Evolutionary conservation across 2,329 filamentous ascomycete genomes (phyloP), one percentile per base, ranked within the genome.

Genomic region (Simplicillium sp.): DNA sequence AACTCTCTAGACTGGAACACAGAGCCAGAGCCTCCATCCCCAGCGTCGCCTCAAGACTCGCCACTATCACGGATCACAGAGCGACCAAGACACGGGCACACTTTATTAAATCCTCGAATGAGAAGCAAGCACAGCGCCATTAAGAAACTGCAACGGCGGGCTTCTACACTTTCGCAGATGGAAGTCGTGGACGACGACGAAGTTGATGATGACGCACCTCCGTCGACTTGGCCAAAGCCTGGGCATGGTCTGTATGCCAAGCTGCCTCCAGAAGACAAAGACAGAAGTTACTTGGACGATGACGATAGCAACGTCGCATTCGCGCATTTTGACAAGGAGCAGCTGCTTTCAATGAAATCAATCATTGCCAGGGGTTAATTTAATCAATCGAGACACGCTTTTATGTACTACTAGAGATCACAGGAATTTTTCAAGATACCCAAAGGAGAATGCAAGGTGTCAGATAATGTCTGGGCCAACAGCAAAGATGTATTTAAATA

Each of bases 301-400:
- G 55, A 60, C 4, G 60, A 66, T 16, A 64, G 67, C 31, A 62
- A 64, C 37, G 62, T 66, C 37, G 56, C 64, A 0, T 68, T 68
- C 37, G 67, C 64, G 34, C 64, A 67, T 39, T 68, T 68, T 46
- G 51, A 60, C 43, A 60, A 68, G 8, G 61, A 66, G 31, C 46
- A 43, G 15, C 46, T 54, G 15, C 62, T 64, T n/a, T 60, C 57
- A 44, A 59, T 62, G 37, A 56, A 64, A 15, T 46, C 36, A 3
- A 57, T 34, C 50, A 60, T 15, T 47, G 57, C 11, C 47, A 56
- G 14, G 55, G 52, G 40, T 51, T 48, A 14, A 38, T 7, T 33
- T 7, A 18, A 34, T 14, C 32, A 18, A 6, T 25, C 5, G 20
- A 9, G 20, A 25, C 20, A 25, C 34, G 8, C 14, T 11, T 29